phyloP scores from a whole-genome alignment of 352 stramenopile species.

The Bremia lactucae region DNA sequence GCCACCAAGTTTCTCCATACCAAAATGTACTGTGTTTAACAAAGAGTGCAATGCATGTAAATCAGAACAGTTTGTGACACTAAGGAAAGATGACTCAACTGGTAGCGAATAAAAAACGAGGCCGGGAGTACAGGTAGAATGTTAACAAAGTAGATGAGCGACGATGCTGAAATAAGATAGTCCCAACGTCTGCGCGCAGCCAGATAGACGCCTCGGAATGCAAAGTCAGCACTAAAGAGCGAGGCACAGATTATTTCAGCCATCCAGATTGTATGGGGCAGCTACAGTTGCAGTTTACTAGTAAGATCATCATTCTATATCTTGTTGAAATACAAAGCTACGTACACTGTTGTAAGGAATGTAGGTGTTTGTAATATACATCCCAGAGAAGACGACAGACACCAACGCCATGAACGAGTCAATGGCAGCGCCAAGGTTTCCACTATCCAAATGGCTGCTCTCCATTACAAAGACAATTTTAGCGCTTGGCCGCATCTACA shows the following conservation, averaged over 20 bases:
- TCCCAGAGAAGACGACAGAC: slow-evolving; percentile 45
- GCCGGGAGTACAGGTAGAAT: slow-evolving; percentile 68
- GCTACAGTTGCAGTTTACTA: slow-evolving; percentile 17
- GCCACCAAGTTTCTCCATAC: slow-evolving; percentile 65
- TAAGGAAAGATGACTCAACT: slow-evolving; percentile 29
- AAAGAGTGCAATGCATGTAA: not conserved
- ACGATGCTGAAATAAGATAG: slow-evolving; percentile 47
- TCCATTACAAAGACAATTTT: not conserved
- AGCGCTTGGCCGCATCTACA: not conserved
- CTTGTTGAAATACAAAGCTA: not conserved
- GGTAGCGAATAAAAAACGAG: slow-evolving; percentile 63
- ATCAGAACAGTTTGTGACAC: not conserved
- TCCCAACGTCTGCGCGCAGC: slow-evolving; percentile 45
- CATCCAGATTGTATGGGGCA: slow-evolving; percentile 57
- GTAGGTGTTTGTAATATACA: slow-evolving; percentile 77
- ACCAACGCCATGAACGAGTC: slow-evolving; percentile 48
- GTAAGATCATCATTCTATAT: not conserved
- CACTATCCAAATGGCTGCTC: slow-evolving; percentile 68
- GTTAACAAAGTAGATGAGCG: slow-evolving; percentile 44
- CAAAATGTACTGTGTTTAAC: slow-evolving; percentile 48
- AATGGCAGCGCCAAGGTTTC: slow-evolving; percentile 50
- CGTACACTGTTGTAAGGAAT: slow-evolving; percentile 44
- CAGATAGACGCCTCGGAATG: slow-evolving; percentile 64
- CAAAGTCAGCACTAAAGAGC: slow-evolving; percentile 55
- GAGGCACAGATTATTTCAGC: slow-evolving; percentile 53